Evolutionary conservation across 2,329 filamentous ascomycete genomes (phyloP).

Genomic region (Aspergillus chevalieri): DNA sequence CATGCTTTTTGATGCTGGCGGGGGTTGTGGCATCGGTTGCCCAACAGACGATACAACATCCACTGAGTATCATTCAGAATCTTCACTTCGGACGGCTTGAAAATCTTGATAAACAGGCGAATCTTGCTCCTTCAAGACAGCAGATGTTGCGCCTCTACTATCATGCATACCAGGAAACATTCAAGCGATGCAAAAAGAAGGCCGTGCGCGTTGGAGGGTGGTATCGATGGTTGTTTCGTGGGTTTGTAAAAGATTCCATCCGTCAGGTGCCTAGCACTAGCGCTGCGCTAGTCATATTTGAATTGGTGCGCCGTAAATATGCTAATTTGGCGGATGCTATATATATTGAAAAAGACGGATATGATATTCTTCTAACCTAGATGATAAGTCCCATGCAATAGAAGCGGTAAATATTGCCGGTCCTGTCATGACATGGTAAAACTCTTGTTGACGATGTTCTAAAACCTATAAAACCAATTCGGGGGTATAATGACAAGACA

Average conservation of each 20-base stretch:
- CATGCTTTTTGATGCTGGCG: constrained; percentile 54
- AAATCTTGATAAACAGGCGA: constrained; percentile 51
- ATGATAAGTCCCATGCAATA: not conserved
- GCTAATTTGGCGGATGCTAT: constrained; percentile 48
- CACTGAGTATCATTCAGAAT: constrained; percentile 53
- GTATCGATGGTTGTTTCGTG: constrained; percentile 51
- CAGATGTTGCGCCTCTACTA: constrained; percentile 51
- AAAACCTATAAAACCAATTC: no score
- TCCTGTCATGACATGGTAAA: not conserved
- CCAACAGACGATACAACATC: constrained; percentile 55
- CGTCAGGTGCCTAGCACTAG: constrained; percentile 59
- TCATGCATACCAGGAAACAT: constrained; percentile 56
- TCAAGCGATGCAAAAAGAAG: constrained; percentile 47
- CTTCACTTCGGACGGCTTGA: constrained; percentile 56
- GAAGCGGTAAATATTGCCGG: not conserved
- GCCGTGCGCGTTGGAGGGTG: constrained; percentile 50
- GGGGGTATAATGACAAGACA: no score
- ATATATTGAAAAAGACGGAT: constrained; percentile 54
- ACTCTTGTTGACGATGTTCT: no score
- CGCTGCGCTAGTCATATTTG: constrained; percentile 60
- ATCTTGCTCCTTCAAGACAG: constrained; percentile 34
- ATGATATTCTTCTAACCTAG: constrained; percentile 53
- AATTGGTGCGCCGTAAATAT: constrained; percentile 57
- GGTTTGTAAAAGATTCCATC: constrained; percentile 52
- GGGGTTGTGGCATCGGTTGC: constrained; percentile 54